These are phyloP conservation scores for Lachnellula subtilissima DNA, from an alignment of 2,329 filamentous ascomycete species.

Conservation along the genomic window DNA sequence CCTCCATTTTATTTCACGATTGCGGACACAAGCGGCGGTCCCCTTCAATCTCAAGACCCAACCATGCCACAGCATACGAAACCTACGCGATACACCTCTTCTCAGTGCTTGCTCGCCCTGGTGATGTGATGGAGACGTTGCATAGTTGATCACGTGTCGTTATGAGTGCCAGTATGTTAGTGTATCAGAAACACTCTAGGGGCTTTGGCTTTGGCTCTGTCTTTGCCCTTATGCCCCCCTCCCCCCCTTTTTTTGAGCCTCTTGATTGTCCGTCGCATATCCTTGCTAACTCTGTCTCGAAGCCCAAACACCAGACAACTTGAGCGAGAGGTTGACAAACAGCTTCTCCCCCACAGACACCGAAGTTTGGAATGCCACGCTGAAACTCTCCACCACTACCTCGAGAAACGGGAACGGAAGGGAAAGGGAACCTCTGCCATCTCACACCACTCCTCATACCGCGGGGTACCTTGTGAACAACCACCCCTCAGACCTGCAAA, in stretches of 20 bases:
- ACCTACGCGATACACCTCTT: neutral
- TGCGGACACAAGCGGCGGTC: neutral
- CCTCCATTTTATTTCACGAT: neutral
- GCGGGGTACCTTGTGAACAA: constrained; percentile 14
- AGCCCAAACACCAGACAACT: constrained; percentile 24
- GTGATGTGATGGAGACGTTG: neutral
- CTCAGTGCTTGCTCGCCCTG: neutral
- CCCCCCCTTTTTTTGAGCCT: neutral
- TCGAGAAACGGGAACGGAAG: constrained; percentile 21
- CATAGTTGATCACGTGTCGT: neutral
- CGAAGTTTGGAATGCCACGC: constrained; percentile 27
- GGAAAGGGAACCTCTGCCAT: constrained; percentile 21
- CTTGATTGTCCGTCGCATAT: constrained; percentile 7
- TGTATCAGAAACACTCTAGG: neutral
- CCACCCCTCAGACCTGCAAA: constrained; percentile 21
- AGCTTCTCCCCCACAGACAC: constrained; percentile 24
- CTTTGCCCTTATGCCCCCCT: neutral
- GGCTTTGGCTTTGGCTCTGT: neutral
- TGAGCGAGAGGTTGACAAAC: constrained; percentile 24
- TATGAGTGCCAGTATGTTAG: neutral
- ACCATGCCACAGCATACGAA: neutral
- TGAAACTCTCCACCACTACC: constrained; percentile 26
- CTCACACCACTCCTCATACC: constrained; percentile 13
- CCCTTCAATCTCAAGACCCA: neutral
- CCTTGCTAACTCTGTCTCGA: constrained; percentile 23